Conservation (phyloP, 805 yeast species). For the Kluyveromyces wickerhamii region DNA sequence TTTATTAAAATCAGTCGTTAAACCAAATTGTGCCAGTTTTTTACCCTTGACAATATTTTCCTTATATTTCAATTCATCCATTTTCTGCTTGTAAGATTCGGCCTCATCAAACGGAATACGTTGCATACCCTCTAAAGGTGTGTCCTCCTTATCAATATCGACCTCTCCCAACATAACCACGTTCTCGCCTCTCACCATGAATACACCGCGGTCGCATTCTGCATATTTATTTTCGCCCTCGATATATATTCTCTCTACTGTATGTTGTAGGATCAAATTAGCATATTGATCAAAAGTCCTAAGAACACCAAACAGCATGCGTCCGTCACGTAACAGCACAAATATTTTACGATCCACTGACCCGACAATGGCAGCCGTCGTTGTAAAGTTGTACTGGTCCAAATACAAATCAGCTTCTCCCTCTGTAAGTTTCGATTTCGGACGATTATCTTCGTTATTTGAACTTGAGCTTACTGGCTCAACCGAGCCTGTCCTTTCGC, state of each 20-base stretch:
- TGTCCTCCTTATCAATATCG: constrained; percentile 80
- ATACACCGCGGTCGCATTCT: constrained; percentile 71
- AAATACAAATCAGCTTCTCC: constrained; percentile 53
- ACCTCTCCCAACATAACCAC: constrained; percentile 91
- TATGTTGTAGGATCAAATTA: constrained; percentile 85
- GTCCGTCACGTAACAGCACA: constrained; percentile 83
- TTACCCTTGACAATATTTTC: constrained; percentile 40
- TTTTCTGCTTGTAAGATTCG: constrained; percentile 33
- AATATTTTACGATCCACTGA: constrained; percentile 77
- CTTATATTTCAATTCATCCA: constrained; percentile 30
- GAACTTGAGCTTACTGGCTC: background rate
- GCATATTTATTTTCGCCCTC: constrained; percentile 51
- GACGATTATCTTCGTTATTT: constrained; percentile 1
- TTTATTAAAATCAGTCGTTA: constrained; percentile 48
- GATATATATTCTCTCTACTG: constrained; percentile 75
- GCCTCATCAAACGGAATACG: constrained; percentile 60
- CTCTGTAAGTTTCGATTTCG: constrained; percentile 26
- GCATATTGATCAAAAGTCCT: constrained; percentile 95
- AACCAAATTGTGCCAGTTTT: constrained; percentile 44
- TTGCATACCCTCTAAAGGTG: constrained; percentile 47
- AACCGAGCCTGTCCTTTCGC: constrained; percentile 1
- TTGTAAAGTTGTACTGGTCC: constrained; percentile 76
- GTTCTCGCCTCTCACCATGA: constrained; percentile 91
- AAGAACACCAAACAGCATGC: constrained; percentile 77
- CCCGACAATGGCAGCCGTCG: constrained; percentile 85